These are phyloP conservation scores for Eutrema salsugineum DNA, from an alignment of 441 rosid genomes.

Conservation along the genomic window DNA sequence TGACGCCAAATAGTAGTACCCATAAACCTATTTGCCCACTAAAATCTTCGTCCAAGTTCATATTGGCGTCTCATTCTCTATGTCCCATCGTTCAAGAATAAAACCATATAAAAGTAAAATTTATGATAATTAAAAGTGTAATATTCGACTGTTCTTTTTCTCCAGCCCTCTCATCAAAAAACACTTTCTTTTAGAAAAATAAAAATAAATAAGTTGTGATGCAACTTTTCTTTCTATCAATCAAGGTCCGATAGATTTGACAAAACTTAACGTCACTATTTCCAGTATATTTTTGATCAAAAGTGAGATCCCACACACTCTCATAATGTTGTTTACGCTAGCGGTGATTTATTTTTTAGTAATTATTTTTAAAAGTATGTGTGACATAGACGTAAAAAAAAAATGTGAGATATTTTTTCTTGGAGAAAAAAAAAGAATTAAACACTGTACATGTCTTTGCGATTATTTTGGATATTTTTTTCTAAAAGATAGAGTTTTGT, in stretches of 20 bases:
- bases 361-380: neutral
- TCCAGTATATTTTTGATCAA: slow-evolving; percentile 20
- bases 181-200: neutral
- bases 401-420: neutral
- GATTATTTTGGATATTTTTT: neutral
- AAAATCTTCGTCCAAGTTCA: slow-evolving; percentile 5
- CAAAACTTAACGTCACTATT: slow-evolving; percentile 31
- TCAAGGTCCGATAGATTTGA: slow-evolving; percentile 32
- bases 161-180: slow-evolving; percentile 15
- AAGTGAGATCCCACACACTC: slow-evolving; percentile 16
- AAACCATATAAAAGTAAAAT: slow-evolving; percentile 1
- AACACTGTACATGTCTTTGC: too few species aligned
- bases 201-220: neutral
- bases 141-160: slow-evolving; percentile 24
- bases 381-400: neutral
- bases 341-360: neutral
- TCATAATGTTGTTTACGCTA: neutral
- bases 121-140: slow-evolving; percentile 25
- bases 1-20: slow-evolving; percentile 22
- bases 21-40: slow-evolving; percentile 24
- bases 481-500: neutral
- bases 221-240: slow-evolving; percentile 26
- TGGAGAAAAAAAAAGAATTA: too few species aligned
- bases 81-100: slow-evolving; percentile 20
- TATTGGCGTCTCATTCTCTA: slow-evolving; percentile 10